Base-by-base conservation (phyloP, 495 filamentous ascomycete species). In the Chaetomium cochliodes region DNA sequence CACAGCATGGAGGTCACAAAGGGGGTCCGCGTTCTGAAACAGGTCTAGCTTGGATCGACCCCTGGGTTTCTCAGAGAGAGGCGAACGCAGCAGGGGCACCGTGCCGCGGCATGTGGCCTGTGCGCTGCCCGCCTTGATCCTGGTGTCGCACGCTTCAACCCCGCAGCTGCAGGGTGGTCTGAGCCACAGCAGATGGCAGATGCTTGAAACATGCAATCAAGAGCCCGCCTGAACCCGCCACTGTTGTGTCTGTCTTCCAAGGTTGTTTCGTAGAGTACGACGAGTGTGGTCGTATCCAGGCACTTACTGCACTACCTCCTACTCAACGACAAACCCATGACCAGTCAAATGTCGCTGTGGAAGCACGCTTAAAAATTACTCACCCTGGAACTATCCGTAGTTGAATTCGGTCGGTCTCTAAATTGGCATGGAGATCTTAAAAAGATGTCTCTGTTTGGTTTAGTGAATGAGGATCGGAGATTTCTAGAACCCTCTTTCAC, bases 1-100 rank as follows among this genome's bases (percentile, higher is more conserved):
- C 46, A 50, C 46, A 53, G 54, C 61, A 51, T 59, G 28, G n/a
- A 44, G 37, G 28, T 30, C 50, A 58, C 60, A 68, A 70, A 68
- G 64, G 68, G 72, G 66, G 65, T 63, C 51, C 25, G 22, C 22
- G 63, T 55, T 60, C 71, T 70, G 69, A 72, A 73, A 73, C 69
- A 56, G 70, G 69, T 47, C 55, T 73, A 75, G 73, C 63, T 56
- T 39, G 53, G 56, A 67, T 53, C 61, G 42, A 47, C 68, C 67
- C 62, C 58, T 62, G 58, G 59, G 47, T 22, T 51, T 53, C 49
- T 47, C 20, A 0, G 33, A 41, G 33, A 39, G 56, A 53, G 13
- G 30, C 16, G 12, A 1, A 41, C 16, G 39, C 16, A 52, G 13
- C 13, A 53, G 46, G 46, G 46, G 46, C n/a, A n/a, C n/a, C 46